phyloP scores from a whole-genome alignment of 2,329 filamentous ascomycete genomes.

The Fusarium pininemorale region DNA sequence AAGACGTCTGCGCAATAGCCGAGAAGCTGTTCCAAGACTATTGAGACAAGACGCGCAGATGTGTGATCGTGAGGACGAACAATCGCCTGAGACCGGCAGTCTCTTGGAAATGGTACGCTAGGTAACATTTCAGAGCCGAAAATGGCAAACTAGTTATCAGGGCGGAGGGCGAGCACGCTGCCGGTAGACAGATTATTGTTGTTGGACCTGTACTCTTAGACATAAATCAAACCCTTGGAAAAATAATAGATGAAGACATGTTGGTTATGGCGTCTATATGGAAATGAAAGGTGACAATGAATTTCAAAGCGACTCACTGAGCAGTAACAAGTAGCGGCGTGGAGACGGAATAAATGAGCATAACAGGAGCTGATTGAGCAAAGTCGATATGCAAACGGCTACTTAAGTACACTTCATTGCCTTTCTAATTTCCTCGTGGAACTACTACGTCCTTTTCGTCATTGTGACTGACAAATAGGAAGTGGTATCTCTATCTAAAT shows the following conservation, averaged over 20 bases:
- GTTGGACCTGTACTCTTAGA: accelerated
- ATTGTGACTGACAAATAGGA: too few relatives aligned
- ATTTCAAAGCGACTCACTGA: too few relatives aligned
- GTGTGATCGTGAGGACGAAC: accelerated
- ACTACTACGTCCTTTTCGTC: too few relatives aligned
- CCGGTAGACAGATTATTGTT: accelerated
- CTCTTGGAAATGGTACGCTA: accelerated
- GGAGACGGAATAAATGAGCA: too few relatives aligned
- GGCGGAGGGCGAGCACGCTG: too few relatives aligned
- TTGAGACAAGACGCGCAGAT: not conserved
- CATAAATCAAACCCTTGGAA: accelerated
- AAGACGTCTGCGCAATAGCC: not conserved
- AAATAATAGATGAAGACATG: accelerated
- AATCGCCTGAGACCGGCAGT: accelerated
- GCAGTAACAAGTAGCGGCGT: too few relatives aligned
- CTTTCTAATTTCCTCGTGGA: too few relatives aligned
- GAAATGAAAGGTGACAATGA: too few relatives aligned
- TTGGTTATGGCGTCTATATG: too few relatives aligned
- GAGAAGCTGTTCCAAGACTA: not conserved
- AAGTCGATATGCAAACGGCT: accelerated
- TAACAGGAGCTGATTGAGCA: too few relatives aligned
- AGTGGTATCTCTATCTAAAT: accelerated
- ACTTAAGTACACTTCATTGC: too few relatives aligned
- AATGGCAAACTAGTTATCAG: accelerated
- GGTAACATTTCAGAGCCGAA: not conserved